phyloP scores from a whole-genome alignment of 2,329 filamentous ascomycete genomes.

The Clonostachys sp. region DNA sequence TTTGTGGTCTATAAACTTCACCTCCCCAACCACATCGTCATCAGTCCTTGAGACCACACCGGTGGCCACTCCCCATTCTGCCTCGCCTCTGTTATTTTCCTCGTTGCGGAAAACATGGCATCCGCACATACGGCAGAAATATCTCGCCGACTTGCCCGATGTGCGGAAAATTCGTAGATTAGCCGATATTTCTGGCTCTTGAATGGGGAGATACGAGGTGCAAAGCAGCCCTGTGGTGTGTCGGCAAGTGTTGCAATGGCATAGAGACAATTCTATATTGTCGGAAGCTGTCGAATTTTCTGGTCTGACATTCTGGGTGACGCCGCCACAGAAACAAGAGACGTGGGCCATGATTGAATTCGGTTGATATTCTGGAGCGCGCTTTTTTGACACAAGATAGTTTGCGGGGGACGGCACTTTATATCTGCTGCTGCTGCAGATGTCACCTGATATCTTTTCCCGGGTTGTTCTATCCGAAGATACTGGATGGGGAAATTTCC shows the following conservation, averaged over 20 bases:
- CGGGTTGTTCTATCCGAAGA: too few species aligned
- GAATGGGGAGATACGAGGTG: constrained; percentile 27
- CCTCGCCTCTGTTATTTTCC: neutral
- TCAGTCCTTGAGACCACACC: constrained; percentile 17
- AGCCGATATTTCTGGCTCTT: constrained; percentile 1
- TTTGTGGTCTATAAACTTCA: constrained; percentile 7
- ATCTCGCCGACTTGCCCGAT: neutral
- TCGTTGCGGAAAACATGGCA: neutral
- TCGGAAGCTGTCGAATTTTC: neutral
- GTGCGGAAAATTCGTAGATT: constrained; percentile 7
- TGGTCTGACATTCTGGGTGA: constrained; percentile 11
- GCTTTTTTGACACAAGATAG: too few species aligned
- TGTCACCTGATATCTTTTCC: too few species aligned
- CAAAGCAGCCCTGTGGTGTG: constrained; percentile 27
- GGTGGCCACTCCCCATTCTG: constrained; percentile 28
- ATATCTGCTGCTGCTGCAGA: too few species aligned
- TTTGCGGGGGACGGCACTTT: too few species aligned
- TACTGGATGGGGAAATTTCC: too few species aligned
- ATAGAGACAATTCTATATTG: constrained; percentile 10
- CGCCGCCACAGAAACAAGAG: constrained; percentile 17
- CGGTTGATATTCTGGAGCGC: too few species aligned
- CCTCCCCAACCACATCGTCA: neutral
- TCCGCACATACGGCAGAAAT: constrained; percentile 1
- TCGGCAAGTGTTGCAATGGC: constrained; percentile 23
- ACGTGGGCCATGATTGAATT: too few species aligned